Base-by-base conservation (phyloP, 2,329 filamentous ascomycete species). In the Ophiostoma triangulosporum region DNA sequence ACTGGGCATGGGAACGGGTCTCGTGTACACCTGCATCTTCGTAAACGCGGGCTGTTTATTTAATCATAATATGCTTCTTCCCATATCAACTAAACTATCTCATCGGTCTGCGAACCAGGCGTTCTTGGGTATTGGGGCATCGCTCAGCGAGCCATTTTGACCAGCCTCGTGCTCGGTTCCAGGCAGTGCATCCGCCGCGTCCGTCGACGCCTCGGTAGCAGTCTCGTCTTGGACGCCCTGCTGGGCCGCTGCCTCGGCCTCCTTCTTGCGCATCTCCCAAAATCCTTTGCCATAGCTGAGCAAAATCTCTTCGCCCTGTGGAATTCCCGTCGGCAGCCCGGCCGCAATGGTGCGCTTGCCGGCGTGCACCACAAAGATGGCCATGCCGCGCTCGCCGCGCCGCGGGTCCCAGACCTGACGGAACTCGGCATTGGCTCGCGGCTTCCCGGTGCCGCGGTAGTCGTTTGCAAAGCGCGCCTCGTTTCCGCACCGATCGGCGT, bases 251-350 rank as follows among this genome's bases (percentile, higher is more conserved):
- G 15, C 24, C 43, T 29, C 60, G 24, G 61, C 58, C 57, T 67
- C 68, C 54, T 65, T 67, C 60, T 65, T 73, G 64, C 68, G 72
- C 62, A 69, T 71, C 20, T 70, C 69, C 79, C 81, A 84, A 58
- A 85, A 84, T 0, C 81, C 81, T 63, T 80, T 84, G 6, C 80
- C 81, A 61, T 84, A 84, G 58, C 77, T 83, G 12, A 84, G 77
- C 51, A 83, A 62, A 52, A 84, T 77, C 69, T 84, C 81, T 56
- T 81, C 73, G 1, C 80, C 80, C 65, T 76, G 80, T 49, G 62
- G 71, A 27, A 83, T 73, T 66, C 53, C 59, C 53, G 31, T 17
- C 43, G 55, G 36, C 2, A 15, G 14, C 15, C 26, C 20, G 17
- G 46, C 22, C 15, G 38, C 33, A n/a, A 52, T 15, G 6, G 58